Base-by-base conservation (phyloP, 441 rosid genomes). In the Kokia cookei region DNA sequence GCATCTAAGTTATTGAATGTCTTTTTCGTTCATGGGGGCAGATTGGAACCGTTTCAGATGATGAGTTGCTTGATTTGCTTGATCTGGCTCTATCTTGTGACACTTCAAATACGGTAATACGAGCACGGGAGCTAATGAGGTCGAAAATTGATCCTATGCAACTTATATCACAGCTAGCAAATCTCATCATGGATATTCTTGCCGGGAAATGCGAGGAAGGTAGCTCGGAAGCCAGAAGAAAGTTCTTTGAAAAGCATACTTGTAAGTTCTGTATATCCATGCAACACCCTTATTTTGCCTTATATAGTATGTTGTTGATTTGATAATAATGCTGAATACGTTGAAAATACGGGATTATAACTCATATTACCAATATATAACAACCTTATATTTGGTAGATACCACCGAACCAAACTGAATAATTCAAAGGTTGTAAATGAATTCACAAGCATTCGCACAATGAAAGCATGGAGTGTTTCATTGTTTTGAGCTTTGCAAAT, bases 1-100 rank as follows among this genome's bases (percentile, higher is more conserved):
- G 65, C 3, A 43, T 76, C 48, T 67, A 19, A 9, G 51, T 32
- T 65, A 14, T 42, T 75, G 60, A 68, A 73, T 32, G 60, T 64
- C 61, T 17, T 19, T 63, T 71, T n/a, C 63, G 61, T 60, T 11
- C 3, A 12, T 1, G 17, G 54, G 22, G 84, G 84, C 90, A 93
- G 99, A 86, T 90, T 77, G 99, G 99, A 65, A 88, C 85, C 73
- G 98, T 91, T 76, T 91, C 99, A 65, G 99, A 95, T 69, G 98
- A 93, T 77, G 98, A 95, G 74, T 82, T 95, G 86, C 92, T 93
- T 64, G 94, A 90, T 80, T 84, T 95, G 76, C 92, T 95, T 72
- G 97, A 91, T 81, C 85, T 93, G 61, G 99, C 98, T 50, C 67
- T 95, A 79, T 93, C 99, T 29, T 93, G 93, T 67, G 95, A 93